A percentile compares a stretch with the other conserved stretches of the same genome.
phyloP scores from a whole-genome alignment of 139 green algal species.

The Chlorella vulgaris region DNA sequence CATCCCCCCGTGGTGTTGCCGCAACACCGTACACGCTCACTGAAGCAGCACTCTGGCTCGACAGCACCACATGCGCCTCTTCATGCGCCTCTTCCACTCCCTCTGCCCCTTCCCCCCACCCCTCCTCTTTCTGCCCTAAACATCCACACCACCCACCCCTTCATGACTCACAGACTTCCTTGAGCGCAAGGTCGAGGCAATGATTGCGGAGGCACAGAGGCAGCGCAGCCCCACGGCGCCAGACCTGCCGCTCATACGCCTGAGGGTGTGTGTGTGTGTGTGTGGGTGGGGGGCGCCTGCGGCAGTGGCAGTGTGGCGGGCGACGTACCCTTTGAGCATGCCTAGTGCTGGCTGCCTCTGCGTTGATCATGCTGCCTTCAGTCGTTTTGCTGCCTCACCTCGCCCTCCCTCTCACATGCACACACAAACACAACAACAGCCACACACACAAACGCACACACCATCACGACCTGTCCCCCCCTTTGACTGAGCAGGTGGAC shows the following conservation, averaged over 20 bases:
- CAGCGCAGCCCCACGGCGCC: not conserved
- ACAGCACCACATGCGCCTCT: too few species aligned
- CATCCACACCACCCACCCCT: not conserved
- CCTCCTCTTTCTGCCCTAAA: not conserved
- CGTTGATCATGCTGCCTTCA: too few species aligned
- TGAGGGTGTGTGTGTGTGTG: conserved; percentile 46
- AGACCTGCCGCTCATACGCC: conserved; percentile 76
- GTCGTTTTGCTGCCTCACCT: too few species aligned
- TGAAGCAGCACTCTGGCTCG: too few species aligned
- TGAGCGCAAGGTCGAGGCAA: conserved; percentile 66
- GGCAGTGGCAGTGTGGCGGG: not conserved
- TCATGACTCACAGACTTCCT: conserved; percentile 57
- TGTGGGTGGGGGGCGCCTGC: not conserved
- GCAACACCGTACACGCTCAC: too few species aligned
- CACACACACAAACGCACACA: too few species aligned
- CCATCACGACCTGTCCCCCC: too few species aligned
- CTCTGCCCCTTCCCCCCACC: not conserved
- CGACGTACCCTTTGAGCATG: not conserved
- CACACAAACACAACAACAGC: too few species aligned
- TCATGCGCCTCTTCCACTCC: too few species aligned
- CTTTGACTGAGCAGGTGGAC: conserved; percentile 83
- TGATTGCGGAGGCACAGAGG: conserved; percentile 54
- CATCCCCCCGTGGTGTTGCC: too few species aligned
- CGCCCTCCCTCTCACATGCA: too few species aligned
- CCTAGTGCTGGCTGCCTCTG: not conserved